A percentile compares a stretch with the other conserved stretches of the same genome.
Conservation (phyloP, 208 protist species). For the Acanthamoeba sp. region DNA sequence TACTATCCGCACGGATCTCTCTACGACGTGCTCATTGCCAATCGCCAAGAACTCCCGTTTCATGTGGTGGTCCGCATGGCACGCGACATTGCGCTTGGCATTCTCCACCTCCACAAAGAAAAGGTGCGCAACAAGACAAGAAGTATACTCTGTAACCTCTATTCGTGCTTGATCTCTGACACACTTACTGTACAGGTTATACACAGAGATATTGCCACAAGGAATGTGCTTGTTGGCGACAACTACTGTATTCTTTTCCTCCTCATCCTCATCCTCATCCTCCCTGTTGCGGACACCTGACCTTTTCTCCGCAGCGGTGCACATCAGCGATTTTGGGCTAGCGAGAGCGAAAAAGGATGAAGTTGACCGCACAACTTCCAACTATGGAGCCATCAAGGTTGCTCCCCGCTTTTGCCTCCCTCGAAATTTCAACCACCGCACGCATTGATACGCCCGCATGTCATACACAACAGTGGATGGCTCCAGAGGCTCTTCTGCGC, state of each 20-base stretch:
- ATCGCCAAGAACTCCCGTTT: background rate
- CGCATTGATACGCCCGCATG: too few relatives aligned
- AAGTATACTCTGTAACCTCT: background rate
- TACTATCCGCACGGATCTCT: constrained; percentile 67
- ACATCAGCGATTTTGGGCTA: constrained; percentile 62
- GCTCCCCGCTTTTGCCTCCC: background rate
- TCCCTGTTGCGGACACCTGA: background rate
- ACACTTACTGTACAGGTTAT: constrained; percentile 37
- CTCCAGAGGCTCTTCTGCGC: constrained; percentile 45
- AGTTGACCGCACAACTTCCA: constrained; percentile 17
- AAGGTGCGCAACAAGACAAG: background rate
- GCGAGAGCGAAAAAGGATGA: constrained; percentile 52
- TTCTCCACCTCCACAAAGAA: constrained; percentile 74
- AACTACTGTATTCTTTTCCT: constrained; percentile 6
- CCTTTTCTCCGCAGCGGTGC: constrained; percentile 22
- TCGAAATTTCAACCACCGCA: background rate
- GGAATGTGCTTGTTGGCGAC: constrained; percentile 50
- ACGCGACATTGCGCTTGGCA: constrained; percentile 52
- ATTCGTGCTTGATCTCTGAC: too few relatives aligned
- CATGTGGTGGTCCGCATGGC: constrained; percentile 47
- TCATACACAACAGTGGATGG: constrained; percentile 41
- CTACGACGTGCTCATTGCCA: constrained; percentile 50
- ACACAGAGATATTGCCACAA: constrained; percentile 38
- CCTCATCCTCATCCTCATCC: background rate
- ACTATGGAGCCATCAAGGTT: constrained; percentile 44